phyloP scores from a whole-genome alignment of 225 moss, liverwort and hornwort species.

The Ulota crispa region DNA sequence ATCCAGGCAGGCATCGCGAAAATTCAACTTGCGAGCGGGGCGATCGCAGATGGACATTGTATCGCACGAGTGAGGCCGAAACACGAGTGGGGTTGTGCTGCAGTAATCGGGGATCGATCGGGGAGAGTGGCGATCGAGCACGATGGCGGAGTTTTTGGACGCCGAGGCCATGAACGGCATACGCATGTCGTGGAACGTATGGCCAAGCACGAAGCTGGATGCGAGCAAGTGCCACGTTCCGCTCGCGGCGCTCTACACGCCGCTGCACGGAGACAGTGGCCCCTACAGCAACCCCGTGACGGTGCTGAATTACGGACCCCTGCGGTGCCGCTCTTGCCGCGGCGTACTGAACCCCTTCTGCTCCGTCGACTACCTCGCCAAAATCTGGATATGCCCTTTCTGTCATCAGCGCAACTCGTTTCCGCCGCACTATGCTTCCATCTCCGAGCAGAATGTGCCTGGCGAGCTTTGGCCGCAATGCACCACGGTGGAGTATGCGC shows the following conservation, averaged over 20 bases:
- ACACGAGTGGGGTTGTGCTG: neutral
- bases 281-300: constrained; percentile 31
- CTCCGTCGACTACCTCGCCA: constrained; percentile 80
- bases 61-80: neutral
- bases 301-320: constrained; percentile 68
- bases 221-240: constrained; percentile 89
- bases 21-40: too few species aligned
- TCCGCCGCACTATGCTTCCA: constrained; percentile 76
- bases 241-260: constrained; percentile 69
- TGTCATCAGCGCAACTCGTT: constrained; percentile 91
- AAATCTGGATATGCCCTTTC: constrained; percentile 97
- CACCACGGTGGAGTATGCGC: constrained; percentile 77
- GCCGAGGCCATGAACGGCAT: constrained; percentile 77
- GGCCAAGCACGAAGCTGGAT: constrained; percentile 83
- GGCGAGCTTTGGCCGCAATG: constrained; percentile 86
- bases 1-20: neutral
- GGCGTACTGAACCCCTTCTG: constrained; percentile 81
- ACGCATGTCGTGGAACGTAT: constrained; percentile 91
- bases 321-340: constrained; percentile 82
- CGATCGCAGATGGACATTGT: too few species aligned
- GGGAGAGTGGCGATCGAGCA: neutral
- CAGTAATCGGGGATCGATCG: neutral
- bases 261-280: constrained; percentile 47
- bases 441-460: constrained; percentile 78
- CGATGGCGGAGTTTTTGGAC: constrained; percentile 84